phyloP scores from a whole-genome alignment of 164 flowering plant genomes.

The Houttuynia cordata region DNA sequence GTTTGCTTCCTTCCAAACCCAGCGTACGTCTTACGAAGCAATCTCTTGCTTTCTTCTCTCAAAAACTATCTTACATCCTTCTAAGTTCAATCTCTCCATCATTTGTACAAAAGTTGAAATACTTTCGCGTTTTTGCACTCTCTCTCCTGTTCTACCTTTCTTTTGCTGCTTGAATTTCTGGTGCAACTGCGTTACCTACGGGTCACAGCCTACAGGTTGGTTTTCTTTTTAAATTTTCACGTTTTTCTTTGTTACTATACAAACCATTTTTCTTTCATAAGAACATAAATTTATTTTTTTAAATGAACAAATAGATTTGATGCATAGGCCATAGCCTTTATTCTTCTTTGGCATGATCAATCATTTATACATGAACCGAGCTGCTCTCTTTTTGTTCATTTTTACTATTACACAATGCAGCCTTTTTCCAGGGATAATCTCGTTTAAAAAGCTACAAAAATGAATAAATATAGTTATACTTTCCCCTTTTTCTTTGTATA shows the following conservation, averaged over 20 bases:
- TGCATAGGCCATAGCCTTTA: no score
- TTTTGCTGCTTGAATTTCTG: neutral
- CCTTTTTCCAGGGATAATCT: no score
- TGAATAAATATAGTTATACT: no score
- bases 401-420: no score
- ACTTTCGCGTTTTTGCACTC: neutral
- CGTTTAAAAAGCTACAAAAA: no score
- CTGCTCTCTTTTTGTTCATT: no score
- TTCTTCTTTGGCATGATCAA: no score
- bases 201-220: slow-evolving; percentile 3
- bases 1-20: slow-evolving; percentile 35
- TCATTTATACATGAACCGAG: no score
- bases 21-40: slow-evolving; percentile 4
- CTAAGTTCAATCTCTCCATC: slow-evolving; percentile 32
- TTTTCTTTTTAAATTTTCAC: neutral
- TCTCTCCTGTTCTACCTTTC: slow-evolving; percentile 1
- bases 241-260: neutral
- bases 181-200: neutral
- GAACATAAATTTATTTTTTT: no score
- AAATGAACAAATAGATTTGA: no score
- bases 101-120: neutral
- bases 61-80: slow-evolving; percentile 28
- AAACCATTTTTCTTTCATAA: no score
- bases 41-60: slow-evolving; percentile 28
- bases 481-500: no score